Evolutionary conservation across 2,329 filamentous ascomycete genomes (phyloP), one percentile per base, ranked within the genome.

Genomic region (Colletotrichum destructivum): DNA sequence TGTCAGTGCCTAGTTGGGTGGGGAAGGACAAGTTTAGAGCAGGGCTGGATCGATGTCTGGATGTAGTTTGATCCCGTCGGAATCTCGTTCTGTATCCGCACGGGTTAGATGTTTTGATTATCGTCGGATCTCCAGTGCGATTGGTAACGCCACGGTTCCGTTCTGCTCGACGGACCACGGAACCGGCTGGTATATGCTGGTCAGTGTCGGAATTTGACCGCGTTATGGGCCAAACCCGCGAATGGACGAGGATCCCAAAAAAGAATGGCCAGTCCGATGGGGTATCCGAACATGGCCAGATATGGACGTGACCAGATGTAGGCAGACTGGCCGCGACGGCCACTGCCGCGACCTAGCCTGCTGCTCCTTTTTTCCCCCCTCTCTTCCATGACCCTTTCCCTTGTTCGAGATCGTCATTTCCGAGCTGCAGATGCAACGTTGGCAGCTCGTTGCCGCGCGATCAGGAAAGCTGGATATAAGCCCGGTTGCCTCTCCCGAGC

Each of bases 301-400:
- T 66, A 62, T 66, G 68, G 55, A 56, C 62, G 68, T 66, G 68
- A 70, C 68, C 68, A 66, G 68, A 66, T 54, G 62, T 47, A 49
- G 40, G 8, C 7, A 31, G 31, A 31, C 31, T 31, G 31, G 35
- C 21, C 47, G 35, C n/a, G 49, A 16, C 67, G 62, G 62, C 35
- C 67, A 66, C 18, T 61, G 54, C 62, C 67, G 62, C 38, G 31
- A 12, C 13, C 35, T 60, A 21, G 42, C 62, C 44, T 42, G 55
- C 52, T 9, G 60, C 56, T 59, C 23, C 35, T 59, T 35, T 26
- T 31, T 31, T 31, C 1, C 2, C 4, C 7, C 2, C 31, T 2
- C 4, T 1, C 31, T 8, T 31, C 49, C 46, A 47, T 31, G 42
- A 40, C 46, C 62, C 62, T 42, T 70, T 61, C 56, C 56, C 31